These are phyloP conservation scores for Puccinia polysora DNA, from an alignment of 1,284 basidiomycete genomes.

Conservation along the genomic window DNA sequence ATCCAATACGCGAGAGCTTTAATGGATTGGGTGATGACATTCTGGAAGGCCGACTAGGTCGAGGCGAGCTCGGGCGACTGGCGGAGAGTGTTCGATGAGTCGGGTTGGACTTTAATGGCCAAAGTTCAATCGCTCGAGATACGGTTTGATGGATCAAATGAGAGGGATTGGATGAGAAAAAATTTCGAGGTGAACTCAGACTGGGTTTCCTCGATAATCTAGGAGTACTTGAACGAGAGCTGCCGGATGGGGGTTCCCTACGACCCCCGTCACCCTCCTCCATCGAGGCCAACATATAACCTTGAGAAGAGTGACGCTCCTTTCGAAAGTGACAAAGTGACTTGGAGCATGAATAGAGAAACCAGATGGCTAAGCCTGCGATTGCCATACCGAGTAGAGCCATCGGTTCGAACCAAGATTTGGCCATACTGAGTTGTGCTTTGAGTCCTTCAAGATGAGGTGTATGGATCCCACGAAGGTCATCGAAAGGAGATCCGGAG, in stretches of 20 bases:
- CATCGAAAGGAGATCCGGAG: not conserved
- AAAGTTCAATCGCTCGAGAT: not conserved
- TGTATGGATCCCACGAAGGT: constrained; percentile 19
- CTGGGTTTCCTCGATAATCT: constrained; percentile 6
- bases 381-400: constrained; percentile 1
- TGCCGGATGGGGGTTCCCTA: not conserved
- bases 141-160: constrained; percentile 25
- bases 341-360: constrained; percentile 21
- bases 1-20: not conserved
- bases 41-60: not conserved
- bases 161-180: not conserved
- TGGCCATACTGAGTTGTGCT: constrained; percentile 5
- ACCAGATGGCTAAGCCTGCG: constrained; percentile 14
- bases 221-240: not conserved
- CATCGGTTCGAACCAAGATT: constrained; percentile 29
- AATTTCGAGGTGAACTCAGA: constrained; percentile 5
- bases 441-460: constrained; percentile 10
- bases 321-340: constrained; percentile 2
- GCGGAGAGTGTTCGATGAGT: not conserved
- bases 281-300: constrained; percentile 33
- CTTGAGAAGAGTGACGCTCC: constrained; percentile 1
- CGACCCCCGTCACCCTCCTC: constrained; percentile 23
- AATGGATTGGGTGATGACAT: not conserved
- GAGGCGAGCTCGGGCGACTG: not conserved
- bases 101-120: not conserved